A percentile compares a stretch with the other conserved stretches of the same genome.
These are phyloP conservation scores for Brasenia schreberi DNA, from an alignment of 164 flowering plant species.

Conservation along the genomic window DNA sequence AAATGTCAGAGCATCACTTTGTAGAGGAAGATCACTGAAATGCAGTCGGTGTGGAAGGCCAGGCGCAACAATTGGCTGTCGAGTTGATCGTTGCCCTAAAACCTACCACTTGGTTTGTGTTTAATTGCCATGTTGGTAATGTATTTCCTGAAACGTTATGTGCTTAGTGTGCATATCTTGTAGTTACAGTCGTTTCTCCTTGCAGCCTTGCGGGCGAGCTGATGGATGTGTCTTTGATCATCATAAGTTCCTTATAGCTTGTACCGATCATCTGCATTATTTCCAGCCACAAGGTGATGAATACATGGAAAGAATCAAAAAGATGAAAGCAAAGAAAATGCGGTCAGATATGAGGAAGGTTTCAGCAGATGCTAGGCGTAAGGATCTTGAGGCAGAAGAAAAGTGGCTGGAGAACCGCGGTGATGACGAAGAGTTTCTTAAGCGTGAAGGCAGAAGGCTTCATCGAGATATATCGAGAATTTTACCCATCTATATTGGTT, in stretches of 20 bases:
- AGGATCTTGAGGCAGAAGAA: slow-evolving; percentile 90
- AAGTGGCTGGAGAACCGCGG: slow-evolving; percentile 98
- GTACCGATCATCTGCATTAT: slow-evolving; percentile 71
- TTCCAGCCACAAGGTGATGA: slow-evolving; percentile 72
- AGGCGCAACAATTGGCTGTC: slow-evolving; percentile 98
- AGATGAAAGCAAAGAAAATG: slow-evolving; percentile 70
- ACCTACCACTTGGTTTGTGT: slow-evolving; percentile 74
- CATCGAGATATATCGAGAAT: slow-evolving; percentile 87
- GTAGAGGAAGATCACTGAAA: slow-evolving; percentile 81
- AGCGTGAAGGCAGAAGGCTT: slow-evolving; percentile 93
- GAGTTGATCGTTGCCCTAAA: slow-evolving; percentile 95
- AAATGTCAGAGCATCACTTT: slow-evolving; percentile 90
- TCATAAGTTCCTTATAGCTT: slow-evolving; percentile 93
- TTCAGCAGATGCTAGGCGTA: slow-evolving; percentile 69
- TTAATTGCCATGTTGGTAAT: not conserved
- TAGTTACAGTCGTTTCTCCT: slow-evolving; percentile 4
- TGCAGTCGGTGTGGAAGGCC: slow-evolving; percentile 95
- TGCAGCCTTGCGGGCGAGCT: slow-evolving; percentile 96
- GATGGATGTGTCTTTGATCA: slow-evolving; percentile 87
- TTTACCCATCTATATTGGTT: slow-evolving; percentile 88
- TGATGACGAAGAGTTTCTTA: slow-evolving; percentile 96
- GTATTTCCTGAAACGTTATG: not conserved
- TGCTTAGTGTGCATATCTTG: not conserved
- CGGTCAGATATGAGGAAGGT: slow-evolving; percentile 58
- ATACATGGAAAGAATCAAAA: slow-evolving; percentile 33